Evolutionary conservation across 306 rosid species (phyloP).

Genomic region (Clitoria ternatea): DNA sequence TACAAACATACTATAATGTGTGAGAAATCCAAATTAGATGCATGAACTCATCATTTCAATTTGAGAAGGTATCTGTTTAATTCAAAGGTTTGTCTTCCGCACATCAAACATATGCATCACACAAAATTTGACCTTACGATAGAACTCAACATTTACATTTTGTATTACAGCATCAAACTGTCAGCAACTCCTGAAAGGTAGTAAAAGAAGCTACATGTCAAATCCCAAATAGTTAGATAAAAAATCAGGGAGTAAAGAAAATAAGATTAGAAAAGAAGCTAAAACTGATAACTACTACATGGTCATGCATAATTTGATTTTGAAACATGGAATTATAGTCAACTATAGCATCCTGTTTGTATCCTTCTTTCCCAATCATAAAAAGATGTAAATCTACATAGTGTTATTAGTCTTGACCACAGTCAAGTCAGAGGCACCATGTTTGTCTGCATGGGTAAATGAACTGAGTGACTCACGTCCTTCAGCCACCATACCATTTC

Average conservation of each 20-base stretch:
- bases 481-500: background rate
- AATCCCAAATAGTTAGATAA: background rate
- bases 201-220: conserved; percentile 14
- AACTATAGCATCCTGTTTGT: background rate
- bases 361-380: background rate
- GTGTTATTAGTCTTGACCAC: background rate
- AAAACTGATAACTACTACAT: background rate
- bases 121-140: conserved; percentile 27
- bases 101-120: conserved; percentile 18
- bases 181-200: conserved; percentile 83
- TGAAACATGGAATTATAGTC: background rate
- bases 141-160: conserved; percentile 40
- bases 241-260: conserved; percentile 1
- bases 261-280: background rate
- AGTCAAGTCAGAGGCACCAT: background rate
- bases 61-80: conserved; percentile 8
- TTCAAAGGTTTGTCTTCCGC: conserved; percentile 17
- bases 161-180: conserved; percentile 45
- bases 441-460: background rate
- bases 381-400: background rate
- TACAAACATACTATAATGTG: no score
- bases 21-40: background rate
- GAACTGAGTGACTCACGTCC: background rate
- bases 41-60: conserved; percentile 18
- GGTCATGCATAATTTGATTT: background rate